These are phyloP conservation scores for Hypoxylon sp. DNA, from an alignment of 2,329 filamentous ascomycete species.

Conservation along the genomic window DNA sequence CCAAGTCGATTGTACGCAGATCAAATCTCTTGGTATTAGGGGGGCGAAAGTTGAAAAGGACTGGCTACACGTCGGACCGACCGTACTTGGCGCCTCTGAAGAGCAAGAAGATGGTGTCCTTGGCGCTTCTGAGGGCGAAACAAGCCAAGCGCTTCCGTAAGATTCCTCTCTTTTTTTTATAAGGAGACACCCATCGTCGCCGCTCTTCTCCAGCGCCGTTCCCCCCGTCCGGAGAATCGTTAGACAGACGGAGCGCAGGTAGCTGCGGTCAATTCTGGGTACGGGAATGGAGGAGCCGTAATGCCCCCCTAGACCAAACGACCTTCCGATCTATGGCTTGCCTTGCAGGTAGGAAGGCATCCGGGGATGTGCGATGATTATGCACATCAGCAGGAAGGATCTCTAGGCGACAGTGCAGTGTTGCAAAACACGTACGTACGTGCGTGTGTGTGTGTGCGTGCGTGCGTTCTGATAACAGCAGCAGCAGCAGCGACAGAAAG, in stretches of 20 bases:
- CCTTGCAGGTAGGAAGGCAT: slow-evolving; percentile 24
- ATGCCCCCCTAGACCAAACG: slow-evolving; percentile 17
- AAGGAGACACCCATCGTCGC: slow-evolving; percentile 10
- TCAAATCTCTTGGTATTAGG: slow-evolving; percentile 40
- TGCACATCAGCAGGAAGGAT: slow-evolving; percentile 33
- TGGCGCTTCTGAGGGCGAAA: slow-evolving; percentile 30
- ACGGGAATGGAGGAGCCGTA: slow-evolving; percentile 18
- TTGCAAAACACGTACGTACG: slow-evolving; percentile 5
- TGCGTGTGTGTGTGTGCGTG: no score
- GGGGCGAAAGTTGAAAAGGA: slow-evolving; percentile 7
- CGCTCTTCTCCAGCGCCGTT: slow-evolving; percentile 18
- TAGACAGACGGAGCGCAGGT: slow-evolving; percentile 18
- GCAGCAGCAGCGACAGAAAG: no score
- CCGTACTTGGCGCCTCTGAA: slow-evolving; percentile 34
- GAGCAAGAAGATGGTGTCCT: slow-evolving; percentile 21
- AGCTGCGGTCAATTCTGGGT: slow-evolving; percentile 21
- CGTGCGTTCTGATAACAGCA: slow-evolving; percentile 20
- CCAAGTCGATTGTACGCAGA: slow-evolving; percentile 41
- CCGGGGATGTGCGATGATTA: slow-evolving; percentile 27
- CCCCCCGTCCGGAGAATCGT: slow-evolving; percentile 20
- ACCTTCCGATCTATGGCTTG: slow-evolving; percentile 26
- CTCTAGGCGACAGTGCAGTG: slow-evolving; percentile 28
- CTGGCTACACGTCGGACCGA: slow-evolving; percentile 35
- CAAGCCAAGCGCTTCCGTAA: slow-evolving; percentile 17
- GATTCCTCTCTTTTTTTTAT: slow-evolving; percentile 9